Conservation (phyloP, 805 yeast species). For the Tetrapisispora taiwanensis region DNA sequence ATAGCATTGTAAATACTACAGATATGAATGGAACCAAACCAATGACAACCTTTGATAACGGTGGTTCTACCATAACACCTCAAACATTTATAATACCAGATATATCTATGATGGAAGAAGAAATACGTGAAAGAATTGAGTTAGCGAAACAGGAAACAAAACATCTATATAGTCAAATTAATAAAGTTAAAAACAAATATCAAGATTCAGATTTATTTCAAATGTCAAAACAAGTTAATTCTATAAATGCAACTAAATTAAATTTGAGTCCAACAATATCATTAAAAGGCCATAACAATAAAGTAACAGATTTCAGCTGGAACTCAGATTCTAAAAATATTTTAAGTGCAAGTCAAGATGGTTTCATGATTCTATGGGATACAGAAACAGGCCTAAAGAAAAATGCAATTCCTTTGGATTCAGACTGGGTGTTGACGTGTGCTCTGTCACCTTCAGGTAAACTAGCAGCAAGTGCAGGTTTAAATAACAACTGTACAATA, state of each 20-base stretch:
- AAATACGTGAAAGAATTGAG: constrained; percentile 22
- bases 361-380: constrained; percentile 78
- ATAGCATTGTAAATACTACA: no score
- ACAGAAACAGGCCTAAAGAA: constrained; percentile 58
- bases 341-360: constrained; percentile 77
- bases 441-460: constrained; percentile 58
- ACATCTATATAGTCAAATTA: constrained; percentile 41
- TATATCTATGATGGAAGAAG: constrained; percentile 13
- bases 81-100: constrained; percentile 6
- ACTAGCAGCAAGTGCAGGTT: constrained; percentile 70
- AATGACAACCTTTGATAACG: no score
- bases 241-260: constrained; percentile 14
- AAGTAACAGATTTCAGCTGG: constrained; percentile 65
- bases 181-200: constrained; percentile 32
- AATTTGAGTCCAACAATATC: constrained; percentile 32
- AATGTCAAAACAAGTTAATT: constrained; percentile 25
- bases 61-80: background rate
- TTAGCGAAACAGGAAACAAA: constrained; percentile 38
- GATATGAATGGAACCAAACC: no score
- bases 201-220: constrained; percentile 39
- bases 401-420: constrained; percentile 60
- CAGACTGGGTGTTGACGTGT: constrained; percentile 71
- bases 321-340: constrained; percentile 47
- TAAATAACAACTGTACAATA: constrained; percentile 69
- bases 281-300: constrained; percentile 53